Evolutionary conservation across 2,329 filamentous ascomycete genomes (phyloP), one percentile per base, ranked within the genome.

Genomic region (Stachybotrys elegans): DNA sequence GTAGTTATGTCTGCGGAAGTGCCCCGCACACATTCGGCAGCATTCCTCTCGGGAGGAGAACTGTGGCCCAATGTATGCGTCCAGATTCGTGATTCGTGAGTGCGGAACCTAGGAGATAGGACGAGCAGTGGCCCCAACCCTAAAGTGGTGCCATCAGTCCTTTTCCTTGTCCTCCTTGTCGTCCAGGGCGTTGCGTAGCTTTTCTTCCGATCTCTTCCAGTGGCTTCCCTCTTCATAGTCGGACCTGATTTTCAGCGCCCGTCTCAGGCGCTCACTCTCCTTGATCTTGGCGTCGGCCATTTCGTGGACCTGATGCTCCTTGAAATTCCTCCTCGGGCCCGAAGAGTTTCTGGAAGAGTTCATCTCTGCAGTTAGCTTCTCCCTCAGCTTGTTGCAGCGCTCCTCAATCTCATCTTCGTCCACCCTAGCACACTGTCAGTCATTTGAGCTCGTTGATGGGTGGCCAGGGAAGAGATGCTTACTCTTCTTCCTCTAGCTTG

Each of bases 231-330:
- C 88, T 60, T 92, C 83, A 57, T 93, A 93, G 62, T 92, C 78
- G 60, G 84, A 84, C 59, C 83, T 83, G 57, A 97, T 95, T 40
- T 90, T 91, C 53, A 98, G 73, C 7, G 93, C 93, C 65, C 76
- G 87, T 51, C 92, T 74, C 62, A 98, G 71, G 56, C 87, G 79
- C 69, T 97, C 91, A 65, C 86, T 95, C 75, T 98, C 93, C 63
- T 88, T 86, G 54, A 95, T 92, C 77, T 98, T 98, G 48, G 92
- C 93, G 58, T 93, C 87, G 16, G 93, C 93, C 63, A 95, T 76
- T 69, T 97, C 93, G 70, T 98, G 93, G 17, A 97, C 90, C 68
- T 97, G 89, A 67, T 97, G 90, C 52, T 83, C 76, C 69, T 97
- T 98, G 51, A 97, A 76, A 9, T 79, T 76, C 43, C 62, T 68